Percentiles rank a stretch among this genome's conserved stretches.
Conservation (phyloP, 208 protist species). For the Herpetomonas tarakana region DNA sequence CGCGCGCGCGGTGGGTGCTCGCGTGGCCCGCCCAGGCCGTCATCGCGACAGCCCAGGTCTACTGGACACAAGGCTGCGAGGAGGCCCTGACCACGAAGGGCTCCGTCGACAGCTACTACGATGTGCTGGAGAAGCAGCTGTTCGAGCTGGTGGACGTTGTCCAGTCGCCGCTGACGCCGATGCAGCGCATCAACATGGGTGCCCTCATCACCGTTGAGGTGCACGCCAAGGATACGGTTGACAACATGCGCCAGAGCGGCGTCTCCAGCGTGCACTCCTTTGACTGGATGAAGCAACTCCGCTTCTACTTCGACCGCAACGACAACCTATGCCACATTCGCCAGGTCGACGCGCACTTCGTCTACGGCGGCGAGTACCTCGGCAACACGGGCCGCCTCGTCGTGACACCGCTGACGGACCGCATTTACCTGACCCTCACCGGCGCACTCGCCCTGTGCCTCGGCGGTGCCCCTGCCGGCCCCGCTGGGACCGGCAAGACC, state of each 20-base stretch:
- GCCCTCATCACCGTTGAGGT: constrained; percentile 98
- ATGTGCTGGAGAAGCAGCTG: constrained; percentile 74
- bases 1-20: constrained; percentile 87
- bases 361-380: constrained; percentile 97
- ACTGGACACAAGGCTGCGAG: constrained; percentile 95
- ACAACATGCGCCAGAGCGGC: constrained; percentile 57
- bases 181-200: constrained; percentile 92
- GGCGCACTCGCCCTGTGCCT: constrained; percentile 92
- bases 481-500: constrained; percentile 93
- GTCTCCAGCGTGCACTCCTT: constrained; percentile 86
- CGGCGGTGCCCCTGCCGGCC: constrained; percentile 92
- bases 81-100: constrained; percentile 72
- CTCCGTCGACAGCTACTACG: constrained; percentile 57
- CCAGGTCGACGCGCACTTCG: constrained; percentile 93
- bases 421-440: constrained; percentile 97
- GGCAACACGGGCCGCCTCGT: constrained; percentile 96
- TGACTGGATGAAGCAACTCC: constrained; percentile 97
- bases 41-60: constrained; percentile 91
- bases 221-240: constrained; percentile 95
- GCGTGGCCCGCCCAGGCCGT: constrained; percentile 92
- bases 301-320: constrained; percentile 95
- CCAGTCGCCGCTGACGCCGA: constrained; percentile 80
- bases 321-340: constrained; percentile 87
- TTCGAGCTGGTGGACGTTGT: constrained; percentile 91
- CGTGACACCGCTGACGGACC: constrained; percentile 96